Evolutionary conservation across 768 basidiomycete species (phyloP).

Genomic region (Phanerodontia chrysosporium): DNA sequence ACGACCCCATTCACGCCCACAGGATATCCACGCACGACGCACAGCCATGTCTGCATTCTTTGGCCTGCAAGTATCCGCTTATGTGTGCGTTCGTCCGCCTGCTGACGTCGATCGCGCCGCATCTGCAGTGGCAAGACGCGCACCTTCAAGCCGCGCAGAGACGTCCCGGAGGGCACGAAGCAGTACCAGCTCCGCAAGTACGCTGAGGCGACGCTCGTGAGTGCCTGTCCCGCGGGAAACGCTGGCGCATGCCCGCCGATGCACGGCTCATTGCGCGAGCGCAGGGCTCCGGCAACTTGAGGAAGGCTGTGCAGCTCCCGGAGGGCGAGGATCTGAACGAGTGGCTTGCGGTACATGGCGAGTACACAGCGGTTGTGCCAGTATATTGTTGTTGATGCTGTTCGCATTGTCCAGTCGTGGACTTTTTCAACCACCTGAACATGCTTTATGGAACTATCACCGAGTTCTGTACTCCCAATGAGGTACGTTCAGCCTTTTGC

Average conservation of each 20-base stretch:
- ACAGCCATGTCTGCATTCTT: slow-evolving; percentile 15
- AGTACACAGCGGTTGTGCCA: slow-evolving; percentile 2
- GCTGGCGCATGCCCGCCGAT: neutral
- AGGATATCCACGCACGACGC: neutral
- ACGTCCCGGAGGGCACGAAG: slow-evolving; percentile 93
- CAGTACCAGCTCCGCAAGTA: slow-evolving; percentile 98
- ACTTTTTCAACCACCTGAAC: slow-evolving; percentile 99
- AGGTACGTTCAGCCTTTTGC: slow-evolving; percentile 45
- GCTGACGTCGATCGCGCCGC: neutral
- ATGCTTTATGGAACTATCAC: slow-evolving; percentile 99
- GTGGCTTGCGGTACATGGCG: slow-evolving; percentile 99
- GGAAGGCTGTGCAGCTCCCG: slow-evolving; percentile 87
- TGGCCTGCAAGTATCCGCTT: slow-evolving; percentile 8
- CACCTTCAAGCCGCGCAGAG: slow-evolving; percentile 95
- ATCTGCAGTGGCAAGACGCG: slow-evolving; percentile 74
- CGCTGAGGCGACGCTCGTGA: slow-evolving; percentile 89
- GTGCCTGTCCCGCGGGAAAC: slow-evolving; percentile 12
- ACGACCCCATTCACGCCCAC: neutral
- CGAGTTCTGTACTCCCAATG: slow-evolving; percentile 93
- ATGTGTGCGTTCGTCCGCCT: neutral
- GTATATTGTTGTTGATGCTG: neutral
- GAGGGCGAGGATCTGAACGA: slow-evolving; percentile 97
- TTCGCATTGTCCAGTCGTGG: slow-evolving; percentile 63
- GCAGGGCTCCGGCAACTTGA: slow-evolving; percentile 92
- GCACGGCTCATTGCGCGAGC: neutral